Conservation (phyloP, 345 rosid species). For the Eucalyptus shirleyi region DNA sequence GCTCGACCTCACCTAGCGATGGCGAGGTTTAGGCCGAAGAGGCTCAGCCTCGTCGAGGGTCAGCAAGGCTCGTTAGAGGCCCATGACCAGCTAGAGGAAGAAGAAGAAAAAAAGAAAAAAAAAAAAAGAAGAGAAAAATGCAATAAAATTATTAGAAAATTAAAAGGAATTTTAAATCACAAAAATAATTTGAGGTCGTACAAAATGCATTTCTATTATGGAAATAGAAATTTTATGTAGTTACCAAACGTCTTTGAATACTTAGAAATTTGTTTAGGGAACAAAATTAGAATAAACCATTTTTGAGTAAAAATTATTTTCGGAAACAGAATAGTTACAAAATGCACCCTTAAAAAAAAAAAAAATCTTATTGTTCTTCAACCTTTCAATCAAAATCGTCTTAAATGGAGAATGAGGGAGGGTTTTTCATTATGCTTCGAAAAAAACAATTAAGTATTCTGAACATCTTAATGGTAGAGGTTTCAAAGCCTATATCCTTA, state of each 20-base stretch:
- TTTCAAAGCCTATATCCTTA: neutral
- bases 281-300: accelerated
- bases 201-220: too few species aligned
- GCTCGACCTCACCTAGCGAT: accelerated
- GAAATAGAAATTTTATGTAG: too few species aligned
- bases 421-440: neutral
- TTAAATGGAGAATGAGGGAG: neutral
- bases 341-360: accelerated
- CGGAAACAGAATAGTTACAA: accelerated
- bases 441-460: too few species aligned
- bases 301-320: too few species aligned
- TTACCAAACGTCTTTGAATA: too few species aligned
- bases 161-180: too few species aligned
- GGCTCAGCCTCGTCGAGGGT: accelerated
- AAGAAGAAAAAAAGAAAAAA: too few species aligned
- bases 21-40: accelerated
- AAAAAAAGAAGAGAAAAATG: accelerated
- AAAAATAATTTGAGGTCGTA: too few species aligned
- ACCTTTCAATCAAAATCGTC: neutral
- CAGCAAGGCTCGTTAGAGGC: too few species aligned
- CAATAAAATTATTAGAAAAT: too few species aligned
- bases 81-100: too few species aligned
- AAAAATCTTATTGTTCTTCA: neutral
- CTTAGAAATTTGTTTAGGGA: accelerated
- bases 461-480: neutral